Base-by-base conservation (phyloP, 768 basidiomycete species). In the Pisolithus sp. region DNA sequence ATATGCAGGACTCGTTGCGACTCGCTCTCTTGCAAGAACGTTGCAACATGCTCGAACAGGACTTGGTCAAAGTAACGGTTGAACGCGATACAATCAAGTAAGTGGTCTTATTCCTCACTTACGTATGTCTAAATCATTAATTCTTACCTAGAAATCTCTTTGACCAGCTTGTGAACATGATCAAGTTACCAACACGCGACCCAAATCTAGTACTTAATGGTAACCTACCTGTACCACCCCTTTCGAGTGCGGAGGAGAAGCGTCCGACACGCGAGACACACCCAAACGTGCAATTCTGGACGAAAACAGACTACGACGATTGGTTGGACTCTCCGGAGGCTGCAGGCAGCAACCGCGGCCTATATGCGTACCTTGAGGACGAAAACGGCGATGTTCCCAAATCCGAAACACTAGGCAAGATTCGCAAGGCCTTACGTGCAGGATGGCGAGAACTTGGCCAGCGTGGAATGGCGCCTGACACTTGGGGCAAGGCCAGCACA, bases 381-480 rank as follows among this genome's bases (percentile, higher is more conserved):
- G 26, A 26, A 2, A 40, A 54, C 10, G 39, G 53, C 15, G 23
- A 52, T 21, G n/a, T 26, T 8, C 17, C 47, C 18, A 20, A 41
- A 9, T 20, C 15, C n/a, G 40, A 34, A 5, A 47, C 23, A 2
- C 39, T 55, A 6, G 13, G 36, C 5, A 24, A 40, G 15, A 55
- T 55, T 18, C 13, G 18, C 12, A 47, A 41, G n/a, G 39, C 37
- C 2, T 41, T 55, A 42, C 34, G 7, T 18, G 31, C 30, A 2
- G 46, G 51, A 39, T 55, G 54, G 54, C 36, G 28, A 1, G 26
- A 55, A 31, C 51, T 55, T 7, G 36, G 34, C 17, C 15, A 10
- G 8, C 38, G 36, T 10, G 40, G 47, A 2, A 15, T 30, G 5
- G 26, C 26, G 7, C 26, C 26, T 1, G 26, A 26, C 26, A 26